Percentiles rank a stretch among this genome's conserved stretches.
Evolutionary conservation across 179 eudicot species (phyloP).

Genomic region (Amaranthus tricolor): DNA sequence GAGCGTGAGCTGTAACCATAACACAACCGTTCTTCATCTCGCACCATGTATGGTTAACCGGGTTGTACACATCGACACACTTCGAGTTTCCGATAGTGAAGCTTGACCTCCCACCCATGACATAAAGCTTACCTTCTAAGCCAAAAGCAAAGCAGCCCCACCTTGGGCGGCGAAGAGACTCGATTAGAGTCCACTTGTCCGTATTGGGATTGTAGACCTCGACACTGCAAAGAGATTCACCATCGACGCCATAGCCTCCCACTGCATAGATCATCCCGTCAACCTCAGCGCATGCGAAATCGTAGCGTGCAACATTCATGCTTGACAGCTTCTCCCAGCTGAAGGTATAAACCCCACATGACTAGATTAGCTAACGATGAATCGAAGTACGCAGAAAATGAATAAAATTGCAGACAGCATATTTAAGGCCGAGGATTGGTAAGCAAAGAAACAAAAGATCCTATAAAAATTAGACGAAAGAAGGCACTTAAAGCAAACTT

Average conservation of each 20-base stretch:
- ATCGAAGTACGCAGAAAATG: background rate
- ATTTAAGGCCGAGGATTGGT: background rate
- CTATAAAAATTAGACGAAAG: background rate
- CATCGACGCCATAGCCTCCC: slow-evolving; percentile 69
- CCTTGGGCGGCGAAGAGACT: slow-evolving; percentile 73
- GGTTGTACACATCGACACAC: slow-evolving; percentile 67
- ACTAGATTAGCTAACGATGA: slow-evolving; percentile 7
- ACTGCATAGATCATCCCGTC: slow-evolving; percentile 71
- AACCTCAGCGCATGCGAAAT: slow-evolving; percentile 87
- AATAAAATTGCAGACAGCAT: background rate
- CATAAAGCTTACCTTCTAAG: slow-evolving; percentile 68
- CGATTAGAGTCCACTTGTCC: slow-evolving; percentile 65
- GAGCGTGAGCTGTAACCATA: slow-evolving; percentile 89
- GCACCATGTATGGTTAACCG: slow-evolving; percentile 54
- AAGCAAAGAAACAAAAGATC: background rate
- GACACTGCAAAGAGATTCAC: slow-evolving; percentile 72
- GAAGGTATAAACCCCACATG: slow-evolving; percentile 25
- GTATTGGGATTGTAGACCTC: slow-evolving; percentile 73
- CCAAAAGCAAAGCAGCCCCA: slow-evolving; percentile 86
- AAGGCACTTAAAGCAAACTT: background rate
- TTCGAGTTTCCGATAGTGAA: slow-evolving; percentile 85
- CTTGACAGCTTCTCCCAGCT: slow-evolving; percentile 80
- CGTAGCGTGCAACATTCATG: slow-evolving; percentile 81
- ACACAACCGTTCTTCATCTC: slow-evolving; percentile 92
- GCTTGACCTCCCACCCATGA: slow-evolving; percentile 92